Evolutionary conservation across 495 filamentous ascomycete species (phyloP), one percentile per base, ranked within the genome.

Genomic region (Annulohypoxylon moriforme): DNA sequence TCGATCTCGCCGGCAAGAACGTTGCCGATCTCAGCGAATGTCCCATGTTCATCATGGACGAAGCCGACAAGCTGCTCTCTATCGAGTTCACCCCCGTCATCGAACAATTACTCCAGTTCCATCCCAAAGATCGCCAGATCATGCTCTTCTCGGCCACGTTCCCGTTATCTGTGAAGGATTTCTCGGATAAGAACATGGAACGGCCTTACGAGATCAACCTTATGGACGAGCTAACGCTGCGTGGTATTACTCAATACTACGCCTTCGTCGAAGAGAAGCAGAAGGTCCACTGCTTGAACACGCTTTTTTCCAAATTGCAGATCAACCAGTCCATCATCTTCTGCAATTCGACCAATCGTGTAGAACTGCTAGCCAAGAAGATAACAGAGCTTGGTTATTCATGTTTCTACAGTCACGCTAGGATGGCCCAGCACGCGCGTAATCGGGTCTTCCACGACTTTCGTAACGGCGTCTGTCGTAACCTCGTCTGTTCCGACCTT

Each of bases 311-410:
- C 59, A 97, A 97, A 82, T 89, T 99, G 11, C 96, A 98, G 81
- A 99, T 99, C 82, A 99, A 99, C 80, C 96, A 99, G 84, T 98
- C 96, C 55, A 99, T 99, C 83, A 99, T 99, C 76, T 99, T 99
- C 84, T 99, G 96, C 85, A 99, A 99, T 79, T 98, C 96, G 42
- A 98, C 96, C 42, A 98, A 97, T 77, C 94, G 96, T 47, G 96
- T 99, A 16, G 96, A 99, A 79, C 85, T 99, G 16, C 87, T 99
- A 18, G 96, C 96, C 34, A 99, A 99, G 85, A 99, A 98, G 80
- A 99, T 99, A 77, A 98, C 96, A 13, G 96, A 99, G 78, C 87
- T 99, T 63, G 96, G 96, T 42, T 99, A 98, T 81, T 98, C 96
- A 10, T 99, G 96, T 85, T 99, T 98, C 83, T 99, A 99, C 85